Conservation (phyloP, 495 filamentous ascomycete genomes). For the Daldinia vernicosa region DNA sequence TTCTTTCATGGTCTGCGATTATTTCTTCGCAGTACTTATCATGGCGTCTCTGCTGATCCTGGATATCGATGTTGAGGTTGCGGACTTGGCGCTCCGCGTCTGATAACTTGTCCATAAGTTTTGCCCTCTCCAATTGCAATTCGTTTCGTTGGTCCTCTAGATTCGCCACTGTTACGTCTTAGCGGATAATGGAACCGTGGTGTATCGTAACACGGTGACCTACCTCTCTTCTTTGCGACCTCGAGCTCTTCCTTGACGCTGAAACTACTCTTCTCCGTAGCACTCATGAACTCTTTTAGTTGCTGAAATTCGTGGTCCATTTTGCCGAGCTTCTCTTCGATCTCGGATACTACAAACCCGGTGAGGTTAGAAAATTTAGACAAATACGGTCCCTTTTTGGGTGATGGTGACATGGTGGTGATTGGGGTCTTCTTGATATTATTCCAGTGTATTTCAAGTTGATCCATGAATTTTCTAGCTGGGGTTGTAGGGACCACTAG, state of each 20-base stretch:
- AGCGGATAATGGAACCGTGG: slow-evolving; percentile 1
- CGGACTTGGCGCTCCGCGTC: slow-evolving; percentile 57
- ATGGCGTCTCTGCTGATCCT: slow-evolving; percentile 48
- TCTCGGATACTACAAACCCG: slow-evolving; percentile 73
- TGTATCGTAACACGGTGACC: slow-evolving; percentile 41
- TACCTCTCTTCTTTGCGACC: slow-evolving; percentile 78
- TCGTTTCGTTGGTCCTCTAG: slow-evolving; percentile 69
- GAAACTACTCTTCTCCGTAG: slow-evolving; percentile 67
- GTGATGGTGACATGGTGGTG: slow-evolving; percentile 46
- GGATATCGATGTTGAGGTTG: slow-evolving; percentile 51
- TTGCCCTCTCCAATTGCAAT: slow-evolving; percentile 63
- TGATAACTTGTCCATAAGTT: slow-evolving; percentile 67
- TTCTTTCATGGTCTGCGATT: slow-evolving; percentile 43
- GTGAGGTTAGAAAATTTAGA: slow-evolving; percentile 73
- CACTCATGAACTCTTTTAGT: slow-evolving; percentile 69
- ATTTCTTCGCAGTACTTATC: slow-evolving; percentile 36
- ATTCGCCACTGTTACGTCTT: slow-evolving; percentile 64
- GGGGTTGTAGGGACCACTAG: slow-evolving; percentile 49
- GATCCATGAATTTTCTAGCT: slow-evolving; percentile 12
- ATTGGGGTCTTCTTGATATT: slow-evolving; percentile 23
- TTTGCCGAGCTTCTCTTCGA: slow-evolving; percentile 68
- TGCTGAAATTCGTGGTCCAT: slow-evolving; percentile 70
- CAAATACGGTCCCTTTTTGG: slow-evolving; percentile 64
- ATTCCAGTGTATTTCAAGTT: slow-evolving; percentile 23
- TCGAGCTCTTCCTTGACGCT: slow-evolving; percentile 73